phyloP scores from a whole-genome alignment of 305 asterid genomes.

The Plantago coronopus region DNA sequence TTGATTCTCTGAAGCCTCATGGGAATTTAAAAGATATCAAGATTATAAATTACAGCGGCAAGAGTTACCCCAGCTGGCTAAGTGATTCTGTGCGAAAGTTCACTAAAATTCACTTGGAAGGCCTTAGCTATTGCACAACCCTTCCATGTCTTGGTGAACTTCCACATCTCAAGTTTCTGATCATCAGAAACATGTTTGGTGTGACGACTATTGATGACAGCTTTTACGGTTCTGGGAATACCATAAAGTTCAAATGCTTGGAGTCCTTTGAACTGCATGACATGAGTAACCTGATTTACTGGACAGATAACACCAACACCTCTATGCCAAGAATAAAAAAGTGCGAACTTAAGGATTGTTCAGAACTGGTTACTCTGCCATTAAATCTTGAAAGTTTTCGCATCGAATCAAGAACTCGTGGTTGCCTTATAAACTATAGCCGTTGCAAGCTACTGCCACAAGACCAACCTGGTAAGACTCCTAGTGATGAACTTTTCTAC shows the following conservation, averaged over 20 bases:
- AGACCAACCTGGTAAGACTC: too few relatives aligned
- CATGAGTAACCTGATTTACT: neutral
- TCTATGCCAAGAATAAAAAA: slow-evolving; percentile 7
- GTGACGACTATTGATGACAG: slow-evolving; percentile 12
- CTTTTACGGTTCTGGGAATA: slow-evolving; percentile 21
- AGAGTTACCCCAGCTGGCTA: slow-evolving; percentile 28
- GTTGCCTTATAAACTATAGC: too few relatives aligned
- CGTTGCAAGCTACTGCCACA: too few relatives aligned
- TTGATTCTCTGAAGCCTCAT: slow-evolving; percentile 32
- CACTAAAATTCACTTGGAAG: too few relatives aligned
- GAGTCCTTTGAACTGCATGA: slow-evolving; percentile 17
- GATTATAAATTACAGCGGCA: slow-evolving; percentile 29
- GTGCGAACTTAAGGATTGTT: slow-evolving; percentile 8
- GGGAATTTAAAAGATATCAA: slow-evolving; percentile 24
- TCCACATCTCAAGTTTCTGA: slow-evolving; percentile 25
- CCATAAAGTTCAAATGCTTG: slow-evolving; percentile 21
- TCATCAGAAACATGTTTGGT: slow-evolving; percentile 19
- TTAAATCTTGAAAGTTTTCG: neutral
- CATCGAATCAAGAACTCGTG: neutral
- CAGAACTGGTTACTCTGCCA: slow-evolving; percentile 5
- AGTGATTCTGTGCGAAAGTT: slow-evolving; percentile 18
- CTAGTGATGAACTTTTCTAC: too few relatives aligned
- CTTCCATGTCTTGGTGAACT: slow-evolving; percentile 35
- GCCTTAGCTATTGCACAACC: slow-evolving; percentile 11
- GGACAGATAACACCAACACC: slow-evolving; percentile 1